Conservation (phyloP, 345 rosid species). For the Populus davidiana region DNA sequence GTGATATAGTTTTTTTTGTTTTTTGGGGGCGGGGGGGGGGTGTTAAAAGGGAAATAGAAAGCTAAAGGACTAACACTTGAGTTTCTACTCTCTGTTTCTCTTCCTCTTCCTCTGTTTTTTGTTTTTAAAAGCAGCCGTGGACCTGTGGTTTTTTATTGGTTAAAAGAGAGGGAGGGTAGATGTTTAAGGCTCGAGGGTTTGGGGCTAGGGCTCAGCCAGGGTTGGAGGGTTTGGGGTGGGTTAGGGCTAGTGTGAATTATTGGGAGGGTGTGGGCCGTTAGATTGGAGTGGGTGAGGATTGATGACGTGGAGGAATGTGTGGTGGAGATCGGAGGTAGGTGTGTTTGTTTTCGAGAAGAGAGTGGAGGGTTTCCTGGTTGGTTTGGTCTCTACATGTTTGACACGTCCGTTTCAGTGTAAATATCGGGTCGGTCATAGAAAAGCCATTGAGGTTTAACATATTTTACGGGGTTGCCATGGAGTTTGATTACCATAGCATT, state of each 20-base stretch:
- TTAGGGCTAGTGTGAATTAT: conserved; percentile 22
- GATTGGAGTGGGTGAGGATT: conserved; percentile 32
- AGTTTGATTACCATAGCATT: not conserved
- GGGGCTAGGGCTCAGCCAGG: conserved; percentile 2
- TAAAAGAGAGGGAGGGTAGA: not conserved
- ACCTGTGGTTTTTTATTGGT: conserved; percentile 23
- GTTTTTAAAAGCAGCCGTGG: not conserved
- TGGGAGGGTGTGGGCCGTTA: conserved; percentile 21
- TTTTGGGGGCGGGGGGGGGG: not conserved
- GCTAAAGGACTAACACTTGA: not conserved
- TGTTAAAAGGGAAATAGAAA: not conserved
- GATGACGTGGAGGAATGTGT: conserved; percentile 38
- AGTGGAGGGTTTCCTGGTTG: not conserved
- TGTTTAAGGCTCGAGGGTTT: conserved; percentile 19
- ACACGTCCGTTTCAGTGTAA: conserved; percentile 22
- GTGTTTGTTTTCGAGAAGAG: conserved; percentile 46
- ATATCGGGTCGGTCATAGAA: conserved; percentile 10
- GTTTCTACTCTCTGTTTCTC: not conserved
- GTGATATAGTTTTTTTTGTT: not conserved
- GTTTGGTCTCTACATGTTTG: conserved; percentile 2
- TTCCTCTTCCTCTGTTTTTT: not conserved
- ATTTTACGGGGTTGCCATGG: conserved; percentile 5
- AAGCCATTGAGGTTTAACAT: not conserved
- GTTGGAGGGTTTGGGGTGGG: conserved; percentile 14
- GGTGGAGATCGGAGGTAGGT: conserved; percentile 24